Evolutionary conservation across 1,139 yeast species (phyloP).

Genomic region (Wickerhamomyces sp.): DNA sequence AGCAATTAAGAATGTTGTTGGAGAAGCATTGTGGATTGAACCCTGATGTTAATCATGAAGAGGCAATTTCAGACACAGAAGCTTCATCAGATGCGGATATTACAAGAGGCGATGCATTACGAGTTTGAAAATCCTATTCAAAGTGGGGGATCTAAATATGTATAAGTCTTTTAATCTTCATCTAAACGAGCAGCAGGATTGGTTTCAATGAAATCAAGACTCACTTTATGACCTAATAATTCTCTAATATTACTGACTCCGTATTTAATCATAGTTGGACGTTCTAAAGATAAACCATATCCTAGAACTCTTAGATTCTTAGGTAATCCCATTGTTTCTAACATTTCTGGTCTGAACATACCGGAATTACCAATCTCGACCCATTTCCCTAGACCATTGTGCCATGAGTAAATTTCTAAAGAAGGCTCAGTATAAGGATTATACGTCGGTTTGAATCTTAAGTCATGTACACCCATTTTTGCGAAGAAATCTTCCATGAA

Average conservation of each 20-base stretch:
- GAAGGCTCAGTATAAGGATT: conserved; percentile 99
- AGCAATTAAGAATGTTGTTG: conserved; percentile 33
- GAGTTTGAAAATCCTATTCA: no score
- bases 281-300: conserved; percentile 95
- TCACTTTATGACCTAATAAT: conserved; percentile 89
- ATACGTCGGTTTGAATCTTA: conserved; percentile 97
- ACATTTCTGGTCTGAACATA: conserved; percentile 99
- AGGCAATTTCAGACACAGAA: conserved; percentile 25
- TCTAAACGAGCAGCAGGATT: conserved; percentile 98
- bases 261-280: conserved; percentile 99
- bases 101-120: neutral
- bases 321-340: conserved; percentile 97
- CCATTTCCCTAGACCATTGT: conserved; percentile 92
- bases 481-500: conserved; percentile 97
- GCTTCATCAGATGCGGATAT: conserved; percentile 4
- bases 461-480: conserved; percentile 93
- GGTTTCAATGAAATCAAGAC: conserved; percentile 87
- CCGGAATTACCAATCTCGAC: conserved; percentile 99
- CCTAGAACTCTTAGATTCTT: conserved; percentile 92
- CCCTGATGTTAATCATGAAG: conserved; percentile 16
- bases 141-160: no score
- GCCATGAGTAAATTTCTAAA: conserved; percentile 96
- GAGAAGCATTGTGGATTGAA: conserved; percentile 24
- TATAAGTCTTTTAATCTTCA: conserved; percentile 50
- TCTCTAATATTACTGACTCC: conserved; percentile 95